Conservation (phyloP, 352 stramenopile genomes). For the Phytophthora ramorum region DNA sequence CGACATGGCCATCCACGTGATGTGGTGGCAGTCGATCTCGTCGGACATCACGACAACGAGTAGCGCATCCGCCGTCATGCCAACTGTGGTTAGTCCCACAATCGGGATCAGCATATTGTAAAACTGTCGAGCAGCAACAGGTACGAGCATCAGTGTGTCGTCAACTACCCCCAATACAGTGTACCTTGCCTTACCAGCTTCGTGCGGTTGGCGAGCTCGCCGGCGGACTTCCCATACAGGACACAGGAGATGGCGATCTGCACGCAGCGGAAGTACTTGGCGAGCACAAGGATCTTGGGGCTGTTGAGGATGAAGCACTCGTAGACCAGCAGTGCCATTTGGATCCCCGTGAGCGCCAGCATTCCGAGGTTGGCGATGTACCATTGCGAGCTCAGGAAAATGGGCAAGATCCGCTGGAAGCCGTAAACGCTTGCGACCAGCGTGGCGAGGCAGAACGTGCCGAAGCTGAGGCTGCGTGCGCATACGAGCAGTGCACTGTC, state of each 20-base stretch:
- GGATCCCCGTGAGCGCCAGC: slow-evolving; percentile 58
- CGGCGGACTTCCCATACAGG: slow-evolving; percentile 73
- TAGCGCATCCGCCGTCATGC: slow-evolving; percentile 60
- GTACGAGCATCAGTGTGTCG: not conserved
- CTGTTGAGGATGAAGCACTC: slow-evolving; percentile 70
- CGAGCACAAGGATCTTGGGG: slow-evolving; percentile 64
- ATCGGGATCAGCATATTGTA: slow-evolving; percentile 60
- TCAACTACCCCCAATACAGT: too few relatives aligned
- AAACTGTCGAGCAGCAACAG: slow-evolving; percentile 36
- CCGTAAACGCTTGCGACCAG: slow-evolving; percentile 50
- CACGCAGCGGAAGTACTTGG: slow-evolving; percentile 77
- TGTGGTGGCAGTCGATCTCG: slow-evolving; percentile 73
- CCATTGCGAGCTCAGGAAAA: slow-evolving; percentile 63
- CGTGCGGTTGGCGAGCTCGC: slow-evolving; percentile 59
- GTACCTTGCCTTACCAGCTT: slow-evolving; percentile 27
- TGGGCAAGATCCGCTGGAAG: slow-evolving; percentile 58
- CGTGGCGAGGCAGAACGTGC: slow-evolving; percentile 61
- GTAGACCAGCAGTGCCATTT: slow-evolving; percentile 73
- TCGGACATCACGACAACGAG: slow-evolving; percentile 51
- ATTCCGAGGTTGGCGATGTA: slow-evolving; percentile 70
- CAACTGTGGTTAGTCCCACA: slow-evolving; percentile 54
- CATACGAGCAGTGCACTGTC: slow-evolving; percentile 55
- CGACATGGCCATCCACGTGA: slow-evolving; percentile 79
- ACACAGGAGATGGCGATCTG: slow-evolving; percentile 75
- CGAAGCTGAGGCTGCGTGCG: slow-evolving; percentile 69